phyloP scores from a whole-genome alignment of 495 filamentous ascomycete genomes.

The Glutinoglossum americanum region DNA sequence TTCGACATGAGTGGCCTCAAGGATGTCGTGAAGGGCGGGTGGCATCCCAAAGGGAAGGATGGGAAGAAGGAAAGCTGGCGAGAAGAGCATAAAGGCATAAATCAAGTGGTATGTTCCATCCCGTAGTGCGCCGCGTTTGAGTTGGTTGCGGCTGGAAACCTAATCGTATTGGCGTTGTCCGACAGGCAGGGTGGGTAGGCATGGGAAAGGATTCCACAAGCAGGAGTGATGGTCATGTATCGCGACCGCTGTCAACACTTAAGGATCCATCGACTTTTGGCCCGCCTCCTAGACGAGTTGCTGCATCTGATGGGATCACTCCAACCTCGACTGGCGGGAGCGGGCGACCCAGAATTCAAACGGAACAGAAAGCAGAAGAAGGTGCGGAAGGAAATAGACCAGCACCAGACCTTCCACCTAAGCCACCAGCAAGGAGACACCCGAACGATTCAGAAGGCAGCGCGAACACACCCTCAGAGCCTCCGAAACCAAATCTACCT shows the following conservation, averaged over 20 bases:
- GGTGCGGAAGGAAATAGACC: conserved; percentile 7
- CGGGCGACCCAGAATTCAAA: conserved; percentile 19
- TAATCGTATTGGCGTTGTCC: not conserved
- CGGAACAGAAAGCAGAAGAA: conserved; percentile 19
- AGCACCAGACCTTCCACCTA: conserved; percentile 40
- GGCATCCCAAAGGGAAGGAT: conserved; percentile 23
- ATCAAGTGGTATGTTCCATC: conserved; percentile 18
- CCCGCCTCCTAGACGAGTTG: conserved; percentile 46
- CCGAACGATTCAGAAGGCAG: conserved; percentile 9
- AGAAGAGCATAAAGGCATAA: conserved; percentile 13
- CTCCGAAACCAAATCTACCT: conserved; percentile 35
- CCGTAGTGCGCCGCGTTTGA: not conserved
- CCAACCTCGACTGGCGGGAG: not conserved
- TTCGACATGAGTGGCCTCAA: conserved; percentile 16
- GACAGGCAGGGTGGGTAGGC: conserved; percentile 19
- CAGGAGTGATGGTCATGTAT: conserved; percentile 26
- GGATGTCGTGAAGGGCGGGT: conserved; percentile 22
- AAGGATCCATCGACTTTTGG: conserved; percentile 70
- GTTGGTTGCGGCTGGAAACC: not conserved
- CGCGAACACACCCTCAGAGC: not conserved
- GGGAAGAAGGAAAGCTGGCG: conserved; percentile 6
- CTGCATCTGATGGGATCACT: not conserved
- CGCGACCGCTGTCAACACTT: conserved; percentile 51
- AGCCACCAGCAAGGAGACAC: conserved; percentile 39
- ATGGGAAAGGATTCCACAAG: conserved; percentile 22